Base-by-base conservation (phyloP, 208 protist species). In the Phytomonas sp. region DNA sequence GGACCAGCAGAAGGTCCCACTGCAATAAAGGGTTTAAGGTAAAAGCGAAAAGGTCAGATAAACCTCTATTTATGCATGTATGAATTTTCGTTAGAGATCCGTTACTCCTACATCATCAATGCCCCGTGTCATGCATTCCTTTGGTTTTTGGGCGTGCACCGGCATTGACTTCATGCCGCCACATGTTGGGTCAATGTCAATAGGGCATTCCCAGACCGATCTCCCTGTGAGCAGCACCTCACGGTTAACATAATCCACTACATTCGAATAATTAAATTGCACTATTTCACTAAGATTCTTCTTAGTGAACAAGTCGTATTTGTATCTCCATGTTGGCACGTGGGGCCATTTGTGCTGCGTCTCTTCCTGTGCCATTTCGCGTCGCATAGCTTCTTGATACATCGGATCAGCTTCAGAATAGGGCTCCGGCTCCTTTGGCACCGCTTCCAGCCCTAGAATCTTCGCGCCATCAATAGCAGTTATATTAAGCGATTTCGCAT, bases 221-320 rank as follows among this genome's bases (percentile, higher is more conserved):
- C 77, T 73, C 4, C 92, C 92, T 4, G 89, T 96, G 30, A 96
- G 85, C 46, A 94, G 77, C 66, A 94, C 89, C 74, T 96, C 92
- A 66, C 92, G 87, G 60, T 96, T 89, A n/a, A 94, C 78, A 78
- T 96, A 96, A 76, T 96, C 92, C 2, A 95, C 89, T 62, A 95
- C 89, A 75, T 96, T 96, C 29, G 77, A 89, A 76, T 96, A 96
- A 76, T 96, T 96, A 76, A 94, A 89, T 76, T 81, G 81, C 73
- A 95, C 84, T 71, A 96, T 87, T 36, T 96, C 81, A 0, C 79
- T 73, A 11, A 95, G 31, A 71, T 83, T 74, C 69, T 91, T 91
- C 60, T 76, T 76, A 9, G 81, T 93, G 79, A 84, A 92, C 5
- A 78, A 62, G 72, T 88, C 79, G 74, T 95, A 96, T 60, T 92